These are phyloP conservation scores for Arthrobotrys conoides DNA, from an alignment of 2,329 filamentous ascomycete species.

Conservation along the genomic window DNA sequence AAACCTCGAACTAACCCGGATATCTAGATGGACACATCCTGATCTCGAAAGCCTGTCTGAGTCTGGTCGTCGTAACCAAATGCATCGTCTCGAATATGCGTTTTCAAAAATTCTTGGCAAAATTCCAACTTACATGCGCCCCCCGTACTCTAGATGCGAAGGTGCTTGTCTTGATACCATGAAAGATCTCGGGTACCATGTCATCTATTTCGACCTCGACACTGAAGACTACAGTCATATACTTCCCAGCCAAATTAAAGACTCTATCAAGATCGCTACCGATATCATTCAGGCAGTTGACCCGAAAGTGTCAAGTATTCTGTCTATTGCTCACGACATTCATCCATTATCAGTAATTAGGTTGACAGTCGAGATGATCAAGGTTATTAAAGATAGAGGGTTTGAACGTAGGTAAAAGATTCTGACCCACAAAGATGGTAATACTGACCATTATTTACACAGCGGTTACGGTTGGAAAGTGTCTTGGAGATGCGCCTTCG, in stretches of 20 bases:
- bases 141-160: too few species aligned
- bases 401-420: conserved; percentile 64
- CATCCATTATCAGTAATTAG: conserved; percentile 70
- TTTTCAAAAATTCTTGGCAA: too few species aligned
- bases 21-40: too few species aligned
- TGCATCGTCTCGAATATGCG: too few species aligned
- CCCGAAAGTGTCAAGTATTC: conserved; percentile 67
- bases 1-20: too few species aligned
- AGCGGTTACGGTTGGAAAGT: conserved; percentile 73
- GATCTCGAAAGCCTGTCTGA: too few species aligned
- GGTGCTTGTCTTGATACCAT: too few species aligned
- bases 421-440: background rate
- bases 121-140: too few species aligned
- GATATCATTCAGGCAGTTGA: conserved; percentile 67
- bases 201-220: conserved; percentile 75
- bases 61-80: too few species aligned
- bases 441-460: conserved; percentile 42
- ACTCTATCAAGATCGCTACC: conserved; percentile 72
- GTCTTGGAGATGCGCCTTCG: conserved; percentile 71
- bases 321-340: conserved; percentile 74
- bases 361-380: conserved; percentile 70
- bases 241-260: conserved; percentile 69
- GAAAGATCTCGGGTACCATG: conserved; percentile 66
- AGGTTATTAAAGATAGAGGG: conserved; percentile 67
- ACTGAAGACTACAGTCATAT: conserved; percentile 75